Evolutionary conservation across 108 stramenopile genomes (phyloP).

Genomic region (Cyclotella sp.): DNA sequence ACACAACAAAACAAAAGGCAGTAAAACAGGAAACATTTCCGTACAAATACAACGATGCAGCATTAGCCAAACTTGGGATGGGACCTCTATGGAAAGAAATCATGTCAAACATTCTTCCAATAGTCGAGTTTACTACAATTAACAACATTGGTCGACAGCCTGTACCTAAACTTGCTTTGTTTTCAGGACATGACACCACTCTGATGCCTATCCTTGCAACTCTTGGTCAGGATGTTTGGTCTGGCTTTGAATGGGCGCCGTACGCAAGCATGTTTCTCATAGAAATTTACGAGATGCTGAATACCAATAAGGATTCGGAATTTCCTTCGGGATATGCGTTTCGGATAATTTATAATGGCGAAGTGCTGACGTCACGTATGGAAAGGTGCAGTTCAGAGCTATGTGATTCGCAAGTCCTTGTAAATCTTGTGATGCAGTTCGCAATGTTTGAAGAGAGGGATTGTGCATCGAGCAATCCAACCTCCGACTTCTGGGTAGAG

Average conservation of each 20-base stretch:
- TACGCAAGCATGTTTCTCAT: constrained; percentile 85
- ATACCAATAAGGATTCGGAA: constrained; percentile 13
- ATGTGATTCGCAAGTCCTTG: constrained; percentile 62
- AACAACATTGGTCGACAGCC: constrained; percentile 14
- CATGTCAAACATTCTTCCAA: constrained; percentile 56
- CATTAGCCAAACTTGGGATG: constrained; percentile 76
- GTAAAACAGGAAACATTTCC: constrained; percentile 41
- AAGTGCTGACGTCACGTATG: constrained; percentile 64
- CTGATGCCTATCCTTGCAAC: constrained; percentile 84
- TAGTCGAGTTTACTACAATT: constrained; percentile 35
- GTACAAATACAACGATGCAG: constrained; percentile 57
- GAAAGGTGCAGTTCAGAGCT: constrained; percentile 65
- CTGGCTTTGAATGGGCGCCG: constrained; percentile 73
- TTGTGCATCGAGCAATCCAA: constrained; percentile 33
- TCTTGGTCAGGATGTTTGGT: constrained; percentile 68
- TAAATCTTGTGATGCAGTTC: constrained; percentile 53
- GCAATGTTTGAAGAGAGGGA: constrained; percentile 48
- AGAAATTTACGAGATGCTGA: constrained; percentile 61
- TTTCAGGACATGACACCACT: constrained; percentile 89
- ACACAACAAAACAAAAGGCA: constrained; percentile 4
- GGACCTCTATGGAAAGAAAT: constrained; percentile 76
- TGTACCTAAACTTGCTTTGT: constrained; percentile 61
- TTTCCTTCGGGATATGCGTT: constrained; percentile 65
- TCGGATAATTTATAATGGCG: constrained; percentile 82
- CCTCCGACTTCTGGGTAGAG: background rate